Evolutionary conservation across 2,329 filamentous ascomycete species (phyloP).

Genomic region (Aspergillus pseudoglaucus): DNA sequence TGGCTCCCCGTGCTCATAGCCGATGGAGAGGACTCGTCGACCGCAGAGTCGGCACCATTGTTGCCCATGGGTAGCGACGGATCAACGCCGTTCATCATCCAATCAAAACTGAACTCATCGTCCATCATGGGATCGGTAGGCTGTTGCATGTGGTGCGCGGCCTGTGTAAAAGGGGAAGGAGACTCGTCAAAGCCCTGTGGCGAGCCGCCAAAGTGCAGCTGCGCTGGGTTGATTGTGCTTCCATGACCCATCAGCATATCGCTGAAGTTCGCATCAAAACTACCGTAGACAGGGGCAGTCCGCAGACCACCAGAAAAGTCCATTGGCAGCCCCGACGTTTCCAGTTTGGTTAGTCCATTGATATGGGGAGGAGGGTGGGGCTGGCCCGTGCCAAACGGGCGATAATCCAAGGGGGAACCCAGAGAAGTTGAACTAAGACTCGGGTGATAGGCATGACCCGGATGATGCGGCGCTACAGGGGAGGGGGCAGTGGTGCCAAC

Average conservation of each 20-base stretch:
- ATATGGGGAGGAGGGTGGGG: conserved; percentile 47
- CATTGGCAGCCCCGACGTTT: conserved; percentile 66
- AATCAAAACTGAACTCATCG: conserved; percentile 73
- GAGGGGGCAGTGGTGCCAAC: conserved; percentile 21
- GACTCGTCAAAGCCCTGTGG: conserved; percentile 48
- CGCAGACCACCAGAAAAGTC: conserved; percentile 64
- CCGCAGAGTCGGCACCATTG: conserved; percentile 63
- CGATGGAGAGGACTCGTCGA: conserved; percentile 91
- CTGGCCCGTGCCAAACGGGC: conserved; percentile 52
- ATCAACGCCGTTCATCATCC: conserved; percentile 75
- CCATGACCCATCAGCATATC: conserved; percentile 61
- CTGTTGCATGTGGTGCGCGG: conserved; percentile 46
- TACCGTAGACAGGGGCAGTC: conserved; percentile 69
- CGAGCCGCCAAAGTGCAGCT: conserved; percentile 77
- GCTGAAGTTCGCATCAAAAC: conserved; percentile 66
- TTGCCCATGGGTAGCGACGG: conserved; percentile 65
- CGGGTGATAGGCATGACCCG: conserved; percentile 61
- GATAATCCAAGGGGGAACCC: conserved; percentile 51
- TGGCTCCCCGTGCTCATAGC: conserved; percentile 93
- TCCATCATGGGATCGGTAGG: conserved; percentile 53
- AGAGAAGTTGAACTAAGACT: conserved; percentile 58
- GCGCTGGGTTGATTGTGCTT: conserved; percentile 56
- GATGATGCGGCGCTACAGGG: conserved; percentile 6
- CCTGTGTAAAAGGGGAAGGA: conserved; percentile 35
- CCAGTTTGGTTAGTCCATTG: conserved; percentile 71